Evolutionary conservation across 2,329 filamentous ascomycete species (phyloP), one percentile per base, ranked within the genome.

Genomic region (Phialophora chinensis): DNA sequence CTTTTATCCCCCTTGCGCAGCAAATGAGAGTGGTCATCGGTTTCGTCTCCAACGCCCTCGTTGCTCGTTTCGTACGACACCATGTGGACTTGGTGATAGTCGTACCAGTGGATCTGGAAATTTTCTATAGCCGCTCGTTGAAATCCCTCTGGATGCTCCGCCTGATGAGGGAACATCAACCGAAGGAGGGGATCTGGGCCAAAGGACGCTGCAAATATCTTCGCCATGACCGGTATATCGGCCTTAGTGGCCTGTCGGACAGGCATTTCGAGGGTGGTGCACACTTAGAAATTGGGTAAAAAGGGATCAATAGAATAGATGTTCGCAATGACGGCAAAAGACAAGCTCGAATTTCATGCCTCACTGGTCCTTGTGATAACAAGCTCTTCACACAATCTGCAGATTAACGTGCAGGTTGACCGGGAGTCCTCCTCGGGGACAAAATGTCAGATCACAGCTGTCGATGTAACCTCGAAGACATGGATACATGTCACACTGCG

Each of bases 171-270:
- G 38, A 69, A 69, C 38, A 65, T 52, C 8, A 63, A 17, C 25
- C 50, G 61, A 54, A 65, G 65, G 8, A 65, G 33, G 3, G 11
- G 29, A 42, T 69, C 65, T 10, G 65, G 47, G 10, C 58, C 44
- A 33, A 69, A 69, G 5, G 56, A 60, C 20, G 65, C 65, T 14
- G 57, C 62, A 4, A 63, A 33, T n/a, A 69, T 62, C 10, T 55
- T 50, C 8, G 65, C 67, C 64, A 65, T 65, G 27, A 60, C 54
- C 10, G 67, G 67, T 47, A 69, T 67, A 27, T 69, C 65, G 38
- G 61, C 60, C 29, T 20, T 49, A 4, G 60, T 66, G 12, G 62
- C 65, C 17, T 31, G 56, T 11, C 67, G 67, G 12, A 69, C 57
- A 35, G 67, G 65, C 67, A 69, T 69, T 17, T 20, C 65, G 27